A percentile compares a stretch with the other conserved stretches of the same genome.
These are phyloP conservation scores for Oropetium thomaeum DNA, from an alignment of 176 grass and related monocot genomes.

Conservation along the genomic window DNA sequence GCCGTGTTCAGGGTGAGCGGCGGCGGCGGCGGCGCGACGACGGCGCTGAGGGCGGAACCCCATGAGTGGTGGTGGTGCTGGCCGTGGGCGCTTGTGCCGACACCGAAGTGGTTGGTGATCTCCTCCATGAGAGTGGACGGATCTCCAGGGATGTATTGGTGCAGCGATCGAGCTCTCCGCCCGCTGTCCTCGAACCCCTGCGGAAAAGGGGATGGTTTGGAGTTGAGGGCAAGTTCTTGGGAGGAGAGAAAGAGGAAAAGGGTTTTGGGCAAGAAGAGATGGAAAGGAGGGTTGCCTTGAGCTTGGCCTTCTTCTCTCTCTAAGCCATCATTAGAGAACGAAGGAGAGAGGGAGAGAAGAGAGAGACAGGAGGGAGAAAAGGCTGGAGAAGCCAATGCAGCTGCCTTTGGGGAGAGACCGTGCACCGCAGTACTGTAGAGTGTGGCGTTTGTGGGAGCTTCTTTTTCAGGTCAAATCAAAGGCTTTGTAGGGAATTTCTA, in stretches of 20 bases:
- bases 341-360: background rate
- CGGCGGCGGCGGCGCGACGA: constrained; percentile 49
- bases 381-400: constrained; percentile 50
- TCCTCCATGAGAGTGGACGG: constrained; percentile 60
- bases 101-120: constrained; percentile 69
- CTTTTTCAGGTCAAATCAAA: constrained; percentile 82
- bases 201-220: constrained; percentile 31
- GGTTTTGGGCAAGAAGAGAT: constrained; percentile 24
- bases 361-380: constrained; percentile 40
- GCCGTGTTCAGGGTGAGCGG: constrained; percentile 58
- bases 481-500: constrained; percentile 17
- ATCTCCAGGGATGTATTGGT: constrained; percentile 57
- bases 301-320: constrained; percentile 40
- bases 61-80: constrained; percentile 44
- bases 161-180: constrained; percentile 53
- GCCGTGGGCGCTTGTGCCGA: constrained; percentile 41
- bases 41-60: constrained; percentile 44
- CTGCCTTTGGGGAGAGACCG: constrained; percentile 46
- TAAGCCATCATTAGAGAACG: constrained; percentile 56
- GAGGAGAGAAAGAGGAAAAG: constrained; percentile 62
- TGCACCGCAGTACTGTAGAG: constrained; percentile 33
- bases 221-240: constrained; percentile 58
- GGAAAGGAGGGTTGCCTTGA: constrained; percentile 18
- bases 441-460: constrained; percentile 44
- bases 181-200: constrained; percentile 33